A percentile compares a stretch with the other conserved stretches of the same genome.
Conservation (phyloP, 257 asterid species). For the Gentiana straminea region DNA sequence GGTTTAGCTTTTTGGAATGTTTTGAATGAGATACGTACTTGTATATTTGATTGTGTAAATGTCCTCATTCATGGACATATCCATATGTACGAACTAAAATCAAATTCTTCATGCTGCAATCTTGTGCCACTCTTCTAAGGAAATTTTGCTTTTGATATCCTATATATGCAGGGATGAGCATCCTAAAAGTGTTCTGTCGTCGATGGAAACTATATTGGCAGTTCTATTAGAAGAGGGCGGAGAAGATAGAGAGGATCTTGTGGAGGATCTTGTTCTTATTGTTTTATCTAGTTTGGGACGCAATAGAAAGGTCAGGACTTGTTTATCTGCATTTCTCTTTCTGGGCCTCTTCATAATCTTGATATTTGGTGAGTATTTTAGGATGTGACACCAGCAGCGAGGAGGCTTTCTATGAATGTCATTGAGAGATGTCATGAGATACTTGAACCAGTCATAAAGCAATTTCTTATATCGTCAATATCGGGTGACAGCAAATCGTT, state of each 20-base stretch:
- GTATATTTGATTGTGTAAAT: background rate
- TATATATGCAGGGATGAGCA: slow-evolving; percentile 54
- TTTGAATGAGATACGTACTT: background rate
- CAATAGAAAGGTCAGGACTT: slow-evolving; percentile 43
- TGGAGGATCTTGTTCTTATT: slow-evolving; percentile 63
- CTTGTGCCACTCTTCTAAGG: slow-evolving; percentile 3
- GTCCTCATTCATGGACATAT: slow-evolving; percentile 3
- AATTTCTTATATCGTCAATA: slow-evolving; percentile 77
- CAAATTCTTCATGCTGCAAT: background rate
- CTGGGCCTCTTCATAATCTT: slow-evolving; percentile 6
- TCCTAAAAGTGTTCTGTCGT: slow-evolving; percentile 68
- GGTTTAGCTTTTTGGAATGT: background rate
- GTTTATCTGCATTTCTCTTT: slow-evolving; percentile 4
- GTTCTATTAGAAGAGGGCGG: slow-evolving; percentile 90
- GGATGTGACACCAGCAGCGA: slow-evolving; percentile 62
- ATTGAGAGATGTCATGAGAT: slow-evolving; percentile 66
- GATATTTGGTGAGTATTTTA: slow-evolving; percentile 18
- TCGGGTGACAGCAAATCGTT: slow-evolving; percentile 64
- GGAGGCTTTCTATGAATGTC: slow-evolving; percentile 82
- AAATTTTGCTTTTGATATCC: slow-evolving; percentile 1
- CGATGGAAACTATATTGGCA: slow-evolving; percentile 92
- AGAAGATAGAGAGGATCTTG: slow-evolving; percentile 70
- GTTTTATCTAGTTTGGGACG: slow-evolving; percentile 72
- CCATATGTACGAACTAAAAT: background rate
- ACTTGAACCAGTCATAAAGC: slow-evolving; percentile 78